phyloP scores from a whole-genome alignment of 768 basidiomycete species.

The Rhodocollybia butyracea region DNA sequence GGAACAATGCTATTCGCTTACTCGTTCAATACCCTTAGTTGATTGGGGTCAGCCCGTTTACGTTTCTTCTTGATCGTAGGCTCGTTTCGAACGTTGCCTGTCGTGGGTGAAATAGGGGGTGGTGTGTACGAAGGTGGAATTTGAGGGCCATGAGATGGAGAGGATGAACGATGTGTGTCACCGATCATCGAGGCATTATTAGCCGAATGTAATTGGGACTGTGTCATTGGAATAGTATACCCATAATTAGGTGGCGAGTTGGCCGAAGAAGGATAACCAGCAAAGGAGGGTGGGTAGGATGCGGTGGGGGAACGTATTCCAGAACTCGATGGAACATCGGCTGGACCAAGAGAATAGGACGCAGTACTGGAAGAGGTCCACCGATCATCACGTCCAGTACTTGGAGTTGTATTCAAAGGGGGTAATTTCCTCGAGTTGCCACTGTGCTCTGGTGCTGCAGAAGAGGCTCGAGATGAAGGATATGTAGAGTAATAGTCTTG shows the following conservation, averaged over 20 bases:
- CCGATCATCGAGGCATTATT: constrained; percentile 9
- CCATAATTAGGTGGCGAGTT: constrained; percentile 15
- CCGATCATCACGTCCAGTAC: constrained; percentile 27
- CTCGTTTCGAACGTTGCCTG: constrained; percentile 45
- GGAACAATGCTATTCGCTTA: too few relatives aligned
- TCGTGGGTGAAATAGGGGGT: constrained; percentile 42
- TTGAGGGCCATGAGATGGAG: constrained; percentile 41
- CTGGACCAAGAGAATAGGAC: constrained; percentile 29
- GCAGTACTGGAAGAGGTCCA: constrained; percentile 25
- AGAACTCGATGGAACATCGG: constrained; percentile 31
- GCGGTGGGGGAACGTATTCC: constrained; percentile 64
- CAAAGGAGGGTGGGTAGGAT: constrained; percentile 55
- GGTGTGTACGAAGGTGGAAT: constrained; percentile 50
- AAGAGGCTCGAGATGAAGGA: constrained; percentile 32
- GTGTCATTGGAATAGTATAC: constrained; percentile 8
- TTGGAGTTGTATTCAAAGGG: constrained; percentile 26
- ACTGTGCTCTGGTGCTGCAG: constrained; percentile 28
- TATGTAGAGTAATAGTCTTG: constrained; percentile 14
- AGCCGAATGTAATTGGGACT: not conserved
- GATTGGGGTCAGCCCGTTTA: constrained; percentile 78
- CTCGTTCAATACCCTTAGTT: constrained; percentile 80
- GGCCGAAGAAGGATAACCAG: constrained; percentile 39
- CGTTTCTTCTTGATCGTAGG: constrained; percentile 85
- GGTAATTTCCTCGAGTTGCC: constrained; percentile 41
- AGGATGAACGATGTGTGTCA: constrained; percentile 32